Conservation (phyloP, 1,139 yeast species). For the Arxiozyma slooffiae region DNA sequence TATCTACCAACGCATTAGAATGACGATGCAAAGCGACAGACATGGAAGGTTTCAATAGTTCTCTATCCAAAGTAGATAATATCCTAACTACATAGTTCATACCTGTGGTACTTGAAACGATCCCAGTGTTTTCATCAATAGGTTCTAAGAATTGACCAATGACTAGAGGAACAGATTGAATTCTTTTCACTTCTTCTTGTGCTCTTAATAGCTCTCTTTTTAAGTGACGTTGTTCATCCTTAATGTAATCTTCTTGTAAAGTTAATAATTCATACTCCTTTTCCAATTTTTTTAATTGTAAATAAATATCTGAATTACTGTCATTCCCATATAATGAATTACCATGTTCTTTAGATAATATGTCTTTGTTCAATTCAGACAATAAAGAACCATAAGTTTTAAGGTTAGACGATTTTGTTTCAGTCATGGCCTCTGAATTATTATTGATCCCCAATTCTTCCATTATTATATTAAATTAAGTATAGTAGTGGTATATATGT, state of each 20-base stretch:
- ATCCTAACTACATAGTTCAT: conserved; percentile 94
- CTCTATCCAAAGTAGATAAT: conserved; percentile 88
- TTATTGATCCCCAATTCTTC: conserved; percentile 51
- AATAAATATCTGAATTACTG: conserved; percentile 53
- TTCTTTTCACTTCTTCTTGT: conserved; percentile 95
- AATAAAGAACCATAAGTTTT: conserved; percentile 26
- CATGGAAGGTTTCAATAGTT: conserved; percentile 84
- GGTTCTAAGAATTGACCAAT: conserved; percentile 98
- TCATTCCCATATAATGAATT: conserved; percentile 20
- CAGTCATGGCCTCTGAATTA: conserved; percentile 16
- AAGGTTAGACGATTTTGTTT: conserved; percentile 14
- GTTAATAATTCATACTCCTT: conserved; percentile 76
- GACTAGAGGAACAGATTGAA: conserved; percentile 93
- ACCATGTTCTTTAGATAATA: neutral
- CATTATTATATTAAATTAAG: conserved; percentile 29
- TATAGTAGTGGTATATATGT: neutral
- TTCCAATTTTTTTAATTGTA: conserved; percentile 75
- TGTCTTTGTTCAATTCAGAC: conserved; percentile 17
- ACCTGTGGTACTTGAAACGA: conserved; percentile 95
- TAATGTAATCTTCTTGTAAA: conserved; percentile 90
- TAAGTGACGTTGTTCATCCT: conserved; percentile 94
- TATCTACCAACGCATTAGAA: conserved; percentile 93
- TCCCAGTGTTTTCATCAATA: conserved; percentile 91
- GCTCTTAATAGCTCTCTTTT: conserved; percentile 92
- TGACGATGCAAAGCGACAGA: conserved; percentile 97